Evolutionary conservation across 1,284 basidiomycete genomes (phyloP).

Genomic region (Apiotrichum gamsii): DNA sequence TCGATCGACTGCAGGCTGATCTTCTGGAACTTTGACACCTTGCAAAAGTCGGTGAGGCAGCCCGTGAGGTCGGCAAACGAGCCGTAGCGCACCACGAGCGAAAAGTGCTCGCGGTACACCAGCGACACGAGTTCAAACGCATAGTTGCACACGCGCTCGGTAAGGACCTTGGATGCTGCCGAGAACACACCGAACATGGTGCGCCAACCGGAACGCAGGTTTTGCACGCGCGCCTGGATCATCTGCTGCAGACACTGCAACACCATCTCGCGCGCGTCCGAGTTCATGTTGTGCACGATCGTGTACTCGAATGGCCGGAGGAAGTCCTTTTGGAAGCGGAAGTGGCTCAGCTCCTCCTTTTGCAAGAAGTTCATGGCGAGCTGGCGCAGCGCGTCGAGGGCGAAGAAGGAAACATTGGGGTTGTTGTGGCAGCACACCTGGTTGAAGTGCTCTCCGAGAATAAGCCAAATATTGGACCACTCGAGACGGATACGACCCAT

Average conservation of each 20-base stretch:
- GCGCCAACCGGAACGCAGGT: constrained; percentile 96
- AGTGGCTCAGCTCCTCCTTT: constrained; percentile 95
- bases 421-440: constrained; percentile 99
- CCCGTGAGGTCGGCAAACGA: constrained; percentile 93
- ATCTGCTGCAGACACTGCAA: constrained; percentile 98
- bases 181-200: constrained; percentile 99
- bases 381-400: constrained; percentile 94
- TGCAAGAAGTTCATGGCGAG: constrained; percentile 98
- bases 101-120: constrained; percentile 84
- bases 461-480: constrained; percentile 98
- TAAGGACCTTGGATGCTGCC: constrained; percentile 87
- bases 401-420: constrained; percentile 93
- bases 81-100: constrained; percentile 82
- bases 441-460: constrained; percentile 98
- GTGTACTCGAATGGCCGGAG: constrained; percentile 97
- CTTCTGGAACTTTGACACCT: constrained; percentile 98
- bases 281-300: constrained; percentile 92
- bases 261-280: constrained; percentile 95
- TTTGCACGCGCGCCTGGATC: constrained; percentile 90
- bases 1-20: constrained; percentile 94
- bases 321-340: constrained; percentile 99
- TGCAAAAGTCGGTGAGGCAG: constrained; percentile 98
- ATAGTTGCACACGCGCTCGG: constrained; percentile 88
- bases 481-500: constrained; percentile 98
- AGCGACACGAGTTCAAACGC: constrained; percentile 95